Conservation (phyloP, 345 rosid species). For the Aegle marmelos region DNA sequence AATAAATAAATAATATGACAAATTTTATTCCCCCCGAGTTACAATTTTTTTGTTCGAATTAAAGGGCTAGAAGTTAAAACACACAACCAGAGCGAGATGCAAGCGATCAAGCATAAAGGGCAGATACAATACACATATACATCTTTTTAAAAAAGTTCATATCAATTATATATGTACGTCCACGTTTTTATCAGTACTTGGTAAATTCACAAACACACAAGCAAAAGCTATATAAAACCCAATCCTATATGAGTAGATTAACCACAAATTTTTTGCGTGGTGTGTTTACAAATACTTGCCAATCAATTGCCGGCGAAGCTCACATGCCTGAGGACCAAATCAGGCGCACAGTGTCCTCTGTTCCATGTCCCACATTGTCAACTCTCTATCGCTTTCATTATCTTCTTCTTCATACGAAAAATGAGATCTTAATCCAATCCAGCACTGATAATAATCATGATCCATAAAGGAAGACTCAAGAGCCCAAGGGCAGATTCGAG, state of each 20-base stretch:
- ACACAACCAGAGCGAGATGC: no score
- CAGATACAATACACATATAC: no score
- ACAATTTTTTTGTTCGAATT: no score
- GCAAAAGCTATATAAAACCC: not conserved
- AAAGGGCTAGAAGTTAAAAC: no score
- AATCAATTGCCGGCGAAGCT: not conserved
- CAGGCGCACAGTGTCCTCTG: not conserved
- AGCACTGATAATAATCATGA: constrained; percentile 81
- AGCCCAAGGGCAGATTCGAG: constrained; percentile 86
- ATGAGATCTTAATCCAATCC: constrained; percentile 92
- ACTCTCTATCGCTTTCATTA: not conserved
- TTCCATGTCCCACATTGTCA: not conserved
- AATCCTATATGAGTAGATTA: not conserved
- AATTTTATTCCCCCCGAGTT: no score
- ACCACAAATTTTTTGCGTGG: not conserved
- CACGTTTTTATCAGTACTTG: not conserved
- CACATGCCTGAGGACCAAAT: not conserved
- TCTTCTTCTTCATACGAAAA: constrained; percentile 37
- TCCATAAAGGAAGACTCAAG: constrained; percentile 70
- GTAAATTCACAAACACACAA: not conserved
- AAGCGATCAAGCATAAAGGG: no score
- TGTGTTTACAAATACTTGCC: not conserved
- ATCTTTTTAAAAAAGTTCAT: not conserved
- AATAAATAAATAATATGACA: no score
- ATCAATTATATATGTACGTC: not conserved